Base-by-base conservation (phyloP, 2,329 filamentous ascomycete genomes). In the Pestalotiopsis sp. region DNA sequence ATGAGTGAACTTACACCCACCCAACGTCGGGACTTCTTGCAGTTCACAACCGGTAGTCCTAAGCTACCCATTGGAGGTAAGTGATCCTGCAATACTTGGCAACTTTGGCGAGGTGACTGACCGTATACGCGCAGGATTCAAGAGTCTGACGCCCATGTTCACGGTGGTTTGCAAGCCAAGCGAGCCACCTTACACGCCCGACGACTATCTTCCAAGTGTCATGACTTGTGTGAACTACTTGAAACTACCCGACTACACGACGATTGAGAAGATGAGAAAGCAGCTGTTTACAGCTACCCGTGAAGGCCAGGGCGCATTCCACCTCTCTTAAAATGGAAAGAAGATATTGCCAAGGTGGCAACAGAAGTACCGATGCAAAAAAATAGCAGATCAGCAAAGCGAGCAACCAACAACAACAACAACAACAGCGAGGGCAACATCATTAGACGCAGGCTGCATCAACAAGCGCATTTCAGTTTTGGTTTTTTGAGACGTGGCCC, bases 221-320 rank as follows among this genome's bases (percentile, higher is more conserved):
- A 99, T 99, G 97, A 99, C 97, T 11, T 99, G 97, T 79, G 96
- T 97, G 81, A 99, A 99, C 80, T 99, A 99, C 78, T 89, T 99
- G 75, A 99, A 99, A 82, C 87, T 99, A 76, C 96, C 96, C 22
- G 94, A 99, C 80, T 99, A 99, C 81, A 95, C 90, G 72, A 89
- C 84, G 73, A 82, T 97, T 70, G 88, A 93, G 1, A 86, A 91
- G 64, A 89, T 99, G 81, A 91, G 87, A 75, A 88, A 91, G 77
- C 93, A 93, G 78, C 85, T 99, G 66, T 89, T 88, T 71, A 91
- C 91, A 71, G 97, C 96, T 30, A 97, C 97, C 78, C 92, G 90
- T 79, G 97, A 99, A 83, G 96, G 96, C 26, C 96, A 99, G 79
- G 96, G 96, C 38, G 96, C 97, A 69, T 99, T 99, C 87, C 96